Percentiles rank a stretch among this genome's conserved stretches.
phyloP scores from a whole-genome alignment of 306 rosid genomes.

The Ziziphus jujuba region DNA sequence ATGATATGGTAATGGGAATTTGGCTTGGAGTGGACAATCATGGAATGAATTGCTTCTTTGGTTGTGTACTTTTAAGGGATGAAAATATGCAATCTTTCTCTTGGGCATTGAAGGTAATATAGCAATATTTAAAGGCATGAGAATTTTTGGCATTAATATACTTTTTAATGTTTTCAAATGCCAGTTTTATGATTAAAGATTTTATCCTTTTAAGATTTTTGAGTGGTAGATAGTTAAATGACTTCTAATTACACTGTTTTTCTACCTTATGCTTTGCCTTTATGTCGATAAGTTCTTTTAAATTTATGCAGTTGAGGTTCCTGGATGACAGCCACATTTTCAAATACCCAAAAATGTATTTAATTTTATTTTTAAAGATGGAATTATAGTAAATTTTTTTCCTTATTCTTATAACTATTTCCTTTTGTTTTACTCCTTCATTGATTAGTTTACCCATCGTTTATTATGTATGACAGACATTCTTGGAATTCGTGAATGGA shows the following conservation, averaged over 20 bases:
- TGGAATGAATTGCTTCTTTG: conserved; percentile 77
- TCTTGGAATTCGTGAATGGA: not conserved
- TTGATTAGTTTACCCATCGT: not conserved
- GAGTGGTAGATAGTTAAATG: too few relatives aligned
- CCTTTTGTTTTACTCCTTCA: not conserved
- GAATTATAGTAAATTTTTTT: not conserved
- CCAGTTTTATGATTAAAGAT: too few relatives aligned
- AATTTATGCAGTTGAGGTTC: too few relatives aligned
- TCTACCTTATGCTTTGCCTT: too few relatives aligned
- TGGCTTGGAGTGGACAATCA: conserved; percentile 92
- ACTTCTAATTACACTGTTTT: too few relatives aligned
- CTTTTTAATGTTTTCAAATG: too few relatives aligned
- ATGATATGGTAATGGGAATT: conserved; percentile 75
- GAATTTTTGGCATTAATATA: too few relatives aligned
- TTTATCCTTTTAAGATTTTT: too few relatives aligned
- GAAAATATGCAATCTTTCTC: conserved; percentile 70
- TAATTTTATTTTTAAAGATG: too few relatives aligned
- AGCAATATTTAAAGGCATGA: not conserved
- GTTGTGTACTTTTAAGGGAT: conserved; percentile 69
- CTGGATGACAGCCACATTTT: too few relatives aligned
- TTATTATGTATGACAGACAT: not conserved
- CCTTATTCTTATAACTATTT: not conserved
- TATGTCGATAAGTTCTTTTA: too few relatives aligned
- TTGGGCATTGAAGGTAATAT: conserved; percentile 71
- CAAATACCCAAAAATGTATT: too few relatives aligned